Base-by-base conservation (phyloP, 345 rosid genomes). In the Gossypium longicalyx region DNA sequence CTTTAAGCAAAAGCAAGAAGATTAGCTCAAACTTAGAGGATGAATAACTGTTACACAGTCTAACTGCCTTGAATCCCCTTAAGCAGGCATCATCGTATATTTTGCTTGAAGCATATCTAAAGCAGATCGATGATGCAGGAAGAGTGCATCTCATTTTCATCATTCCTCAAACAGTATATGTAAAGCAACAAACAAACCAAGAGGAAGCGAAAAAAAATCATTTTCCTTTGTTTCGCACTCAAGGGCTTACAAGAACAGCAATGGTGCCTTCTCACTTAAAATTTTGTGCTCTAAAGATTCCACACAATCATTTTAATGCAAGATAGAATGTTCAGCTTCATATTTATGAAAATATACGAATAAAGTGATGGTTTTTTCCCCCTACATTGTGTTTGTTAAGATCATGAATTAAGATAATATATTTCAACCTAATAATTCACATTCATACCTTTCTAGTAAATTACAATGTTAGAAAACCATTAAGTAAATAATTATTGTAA, bases 31-130 rank as follows among this genome's bases (percentile, higher is more conserved):
- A 20, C 12, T 67, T 20, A 20, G 17, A 19, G 47, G 51, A 65
- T 44, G 70, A 22, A 45, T 45, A 67, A 13, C 47, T 45, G 54
- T 20, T 12, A 22, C n/a, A 47, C 38, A 2, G 12, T 16, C 41
- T 22, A 12, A 67, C 19, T 1, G 5, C 71, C 54, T 47, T 20
- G 70, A 67, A 67, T 66, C 19, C 52, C 27, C 52, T 43, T 65
- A 45, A 67, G 56, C 54, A 67, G 23, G 53, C 41, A 67, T 67
- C 38, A 7, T 34, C 41, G 7, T 34, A 3, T 6, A 47, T 47
- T 47, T 66, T 20, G 29, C 25, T 68, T 48, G 71, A 67, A 67
- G 56, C 71, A 67, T 38, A 20, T 43, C 38, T 67, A 67, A 48
- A 68, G 43, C 72, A 68, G 12, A 48, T 47, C 25, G 9, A 17